phyloP scores from a whole-genome alignment of 2,329 filamentous ascomycete species.

The Talaromyces sp. region DNA sequence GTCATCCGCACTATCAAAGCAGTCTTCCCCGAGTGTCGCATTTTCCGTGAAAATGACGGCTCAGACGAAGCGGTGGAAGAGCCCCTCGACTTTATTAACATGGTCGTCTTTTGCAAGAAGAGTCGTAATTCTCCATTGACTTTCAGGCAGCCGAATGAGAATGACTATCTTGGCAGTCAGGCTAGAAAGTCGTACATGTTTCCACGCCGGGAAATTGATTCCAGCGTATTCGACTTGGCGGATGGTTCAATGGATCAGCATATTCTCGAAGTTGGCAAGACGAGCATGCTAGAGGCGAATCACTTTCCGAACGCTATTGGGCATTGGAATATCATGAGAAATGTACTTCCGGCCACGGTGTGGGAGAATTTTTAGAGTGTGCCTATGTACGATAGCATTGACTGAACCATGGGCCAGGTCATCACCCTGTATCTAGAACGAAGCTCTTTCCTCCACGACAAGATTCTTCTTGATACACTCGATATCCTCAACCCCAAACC shows the following conservation, averaged over 20 bases:
- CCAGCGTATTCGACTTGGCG: conserved; percentile 31
- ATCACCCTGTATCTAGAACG: background rate
- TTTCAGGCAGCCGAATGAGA: conserved; percentile 63
- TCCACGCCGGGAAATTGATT: conserved; percentile 66
- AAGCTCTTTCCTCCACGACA: conserved; percentile 32
- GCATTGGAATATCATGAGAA: conserved; percentile 91
- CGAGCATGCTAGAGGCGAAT: conserved; percentile 63
- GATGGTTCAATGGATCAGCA: conserved; percentile 45
- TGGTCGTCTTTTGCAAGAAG: conserved; percentile 91
- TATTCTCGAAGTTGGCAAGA: conserved; percentile 50
- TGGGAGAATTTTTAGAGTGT: conserved; percentile 77
- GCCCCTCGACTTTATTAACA: conserved; percentile 80
- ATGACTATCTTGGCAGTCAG: conserved; percentile 69
- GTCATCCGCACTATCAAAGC: conserved; percentile 76
- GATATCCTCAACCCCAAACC: conserved; percentile 56
- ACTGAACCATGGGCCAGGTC: background rate
- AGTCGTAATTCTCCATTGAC: conserved; percentile 46
- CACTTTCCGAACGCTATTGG: conserved; percentile 73
- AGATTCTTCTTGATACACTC: conserved; percentile 48
- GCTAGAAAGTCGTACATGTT: conserved; percentile 66
- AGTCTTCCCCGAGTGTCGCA: conserved; percentile 83
- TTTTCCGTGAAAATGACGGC: conserved; percentile 72
- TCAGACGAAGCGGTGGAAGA: conserved; percentile 41
- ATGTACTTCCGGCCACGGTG: conserved; percentile 68
- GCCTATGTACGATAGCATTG: background rate